Base-by-base conservation (phyloP, 2,329 filamentous ascomycete species). In the Claviceps sp. region DNA sequence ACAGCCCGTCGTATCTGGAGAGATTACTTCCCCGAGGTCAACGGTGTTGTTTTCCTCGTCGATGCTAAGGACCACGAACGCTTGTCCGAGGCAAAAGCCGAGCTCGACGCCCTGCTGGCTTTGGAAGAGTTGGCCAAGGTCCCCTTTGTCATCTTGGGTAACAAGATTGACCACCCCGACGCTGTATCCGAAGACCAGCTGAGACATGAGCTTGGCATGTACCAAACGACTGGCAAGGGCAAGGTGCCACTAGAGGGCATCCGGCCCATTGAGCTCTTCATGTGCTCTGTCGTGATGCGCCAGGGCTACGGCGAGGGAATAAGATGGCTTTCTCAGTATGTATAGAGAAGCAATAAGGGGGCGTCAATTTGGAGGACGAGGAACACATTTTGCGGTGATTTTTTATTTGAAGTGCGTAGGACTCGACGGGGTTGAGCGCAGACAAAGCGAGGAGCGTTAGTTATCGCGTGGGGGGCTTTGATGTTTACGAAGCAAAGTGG, bases 101-200 rank as follows among this genome's bases (percentile, higher is more conserved):
- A 98, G 76, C 86, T 98, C 57, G 93, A 98, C 66, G 89, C 87
- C 51, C 85, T 97, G 50, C 80, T 98, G 60, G 83, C 87, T 56
- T 96, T 98, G 91, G 93, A 98, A 73, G 91, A 97, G 68, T 81
- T 98, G 41, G 76, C 82, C 68, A 96, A 95, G 77, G 93, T 95
- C 8, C 93, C 93, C 51, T 97, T 97, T 70, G 81, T 97, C 56
- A 82, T 98, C 61, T 81, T 98, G 57, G 93, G 93, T 62, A 98
- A 98, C 82, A 98, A 98, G 82, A 98, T 98, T 70, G 93, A 98
- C 70, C 90, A 97, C 75, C 90, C 90, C 51, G 87, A 94, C 61
- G 93, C 93, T 57, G 84, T 97, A 51, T 91, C 86, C 59, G 93
- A 98, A 78, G 91, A 97, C 63, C 89, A 96, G 74, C 80, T 97